Conservation (phyloP, 768 basidiomycete species). For the Botryobasidium botryosum region DNA sequence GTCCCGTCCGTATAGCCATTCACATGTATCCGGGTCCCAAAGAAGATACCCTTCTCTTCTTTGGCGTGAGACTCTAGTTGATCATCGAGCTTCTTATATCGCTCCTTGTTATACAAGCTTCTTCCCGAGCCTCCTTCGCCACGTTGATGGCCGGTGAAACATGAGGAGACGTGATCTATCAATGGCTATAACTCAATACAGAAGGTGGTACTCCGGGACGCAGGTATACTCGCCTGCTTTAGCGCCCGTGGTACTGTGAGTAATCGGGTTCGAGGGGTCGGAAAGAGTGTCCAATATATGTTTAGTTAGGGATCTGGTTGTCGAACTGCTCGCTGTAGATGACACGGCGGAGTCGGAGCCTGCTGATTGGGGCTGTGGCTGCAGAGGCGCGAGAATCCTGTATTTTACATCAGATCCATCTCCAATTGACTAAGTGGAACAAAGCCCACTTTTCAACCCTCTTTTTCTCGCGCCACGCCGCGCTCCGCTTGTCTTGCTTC, state of each 20-base stretch:
- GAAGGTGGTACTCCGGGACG: conserved; percentile 1
- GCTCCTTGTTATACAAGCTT: too few relatives aligned
- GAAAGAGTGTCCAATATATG: conserved; percentile 43
- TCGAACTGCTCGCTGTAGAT: neutral
- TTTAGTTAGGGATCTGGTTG: conserved; percentile 23
- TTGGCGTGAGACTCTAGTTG: too few relatives aligned
- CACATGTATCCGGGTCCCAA: conserved; percentile 51
- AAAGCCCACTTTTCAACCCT: neutral
- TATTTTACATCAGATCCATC: conserved; percentile 1
- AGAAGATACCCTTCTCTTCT: too few relatives aligned
- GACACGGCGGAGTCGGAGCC: neutral
- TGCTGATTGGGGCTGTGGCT: neutral
- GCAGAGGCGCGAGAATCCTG: neutral
- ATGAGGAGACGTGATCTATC: conserved; percentile 42
- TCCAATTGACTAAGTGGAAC: neutral
- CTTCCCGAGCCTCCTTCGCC: too few relatives aligned
- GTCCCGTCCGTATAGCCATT: conserved; percentile 52
- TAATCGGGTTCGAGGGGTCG: conserved; percentile 59
- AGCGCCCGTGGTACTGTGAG: conserved; percentile 43
- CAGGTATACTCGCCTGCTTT: conserved; percentile 34
- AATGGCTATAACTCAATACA: neutral
- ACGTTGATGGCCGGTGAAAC: conserved; percentile 52
- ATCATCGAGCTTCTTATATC: too few relatives aligned
- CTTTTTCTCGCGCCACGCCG: conserved; percentile 4
- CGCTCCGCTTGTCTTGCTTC: too few relatives aligned